Percentiles rank a stretch among this genome's conserved stretches.
Evolutionary conservation across 2,329 filamentous ascomycete genomes (phyloP).

Genomic region (Endoconidiophora polonica): DNA sequence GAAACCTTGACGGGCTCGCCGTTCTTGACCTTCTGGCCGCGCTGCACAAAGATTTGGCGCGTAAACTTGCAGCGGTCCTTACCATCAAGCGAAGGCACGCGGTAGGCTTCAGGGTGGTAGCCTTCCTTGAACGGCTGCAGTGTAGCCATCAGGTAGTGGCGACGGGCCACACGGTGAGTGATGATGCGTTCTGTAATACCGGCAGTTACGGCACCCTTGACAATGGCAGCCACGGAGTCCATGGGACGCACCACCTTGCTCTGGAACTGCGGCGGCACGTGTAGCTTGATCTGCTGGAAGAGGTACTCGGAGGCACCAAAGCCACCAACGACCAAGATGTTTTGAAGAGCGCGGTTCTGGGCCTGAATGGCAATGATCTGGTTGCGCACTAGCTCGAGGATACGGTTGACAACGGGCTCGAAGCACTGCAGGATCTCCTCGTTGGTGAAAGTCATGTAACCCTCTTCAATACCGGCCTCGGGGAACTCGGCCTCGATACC

Average conservation of each 20-base stretch:
- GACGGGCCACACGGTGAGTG: conserved; percentile 88
- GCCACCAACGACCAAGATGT: conserved; percentile 91
- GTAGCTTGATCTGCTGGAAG: conserved; percentile 98
- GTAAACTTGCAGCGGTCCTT: conserved; percentile 99
- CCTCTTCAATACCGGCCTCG: conserved; percentile 93
- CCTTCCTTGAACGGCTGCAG: conserved; percentile 98
- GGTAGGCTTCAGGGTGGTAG: conserved; percentile 94
- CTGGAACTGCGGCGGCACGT: conserved; percentile 96
- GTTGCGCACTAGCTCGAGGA: conserved; percentile 87
- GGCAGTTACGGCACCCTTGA: conserved; percentile 93
- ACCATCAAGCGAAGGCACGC: conserved; percentile 87
- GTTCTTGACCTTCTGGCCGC: conserved; percentile 97
- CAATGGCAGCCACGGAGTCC: conserved; percentile 96
- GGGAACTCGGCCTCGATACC: conserved; percentile 97
- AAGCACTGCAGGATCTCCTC: conserved; percentile 98
- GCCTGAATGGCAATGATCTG: conserved; percentile 99
- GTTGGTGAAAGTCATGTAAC: conserved; percentile 99
- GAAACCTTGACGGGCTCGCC: conserved; percentile 97
- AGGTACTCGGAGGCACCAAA: conserved; percentile 98
- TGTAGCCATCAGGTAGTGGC: conserved; percentile 98
- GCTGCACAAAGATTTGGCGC: conserved; percentile 94
- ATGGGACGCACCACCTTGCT: conserved; percentile 95
- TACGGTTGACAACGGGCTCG: conserved; percentile 93
- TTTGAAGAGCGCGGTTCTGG: conserved; percentile 85
- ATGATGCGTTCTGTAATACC: conserved; percentile 95